A percentile compares a stretch with the other conserved stretches of the same genome.
These are phyloP conservation scores for Vitis rotundifolia DNA, from an alignment of 164 flowering plant genomes.

Conservation along the genomic window DNA sequence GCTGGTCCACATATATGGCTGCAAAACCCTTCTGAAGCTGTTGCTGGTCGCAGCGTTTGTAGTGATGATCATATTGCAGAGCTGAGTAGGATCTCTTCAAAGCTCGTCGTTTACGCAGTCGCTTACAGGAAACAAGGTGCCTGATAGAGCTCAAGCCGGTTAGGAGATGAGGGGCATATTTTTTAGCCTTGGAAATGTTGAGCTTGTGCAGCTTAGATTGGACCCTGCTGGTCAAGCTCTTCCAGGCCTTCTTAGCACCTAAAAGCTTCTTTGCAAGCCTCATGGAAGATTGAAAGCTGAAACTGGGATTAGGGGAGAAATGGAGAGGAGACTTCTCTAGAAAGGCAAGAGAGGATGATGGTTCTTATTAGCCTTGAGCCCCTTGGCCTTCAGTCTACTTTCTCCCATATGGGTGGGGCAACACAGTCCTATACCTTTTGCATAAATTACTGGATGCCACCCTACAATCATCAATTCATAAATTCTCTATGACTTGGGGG, in stretches of 20 bases:
- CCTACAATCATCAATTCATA: background rate
- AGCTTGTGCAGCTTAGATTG: constrained; percentile 21
- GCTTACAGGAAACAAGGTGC: constrained; percentile 13
- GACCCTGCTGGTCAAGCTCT: constrained; percentile 25
- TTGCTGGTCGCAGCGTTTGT: background rate
- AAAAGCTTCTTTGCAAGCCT: constrained; percentile 30
- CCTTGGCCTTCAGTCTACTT: background rate
- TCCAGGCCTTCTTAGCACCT: constrained; percentile 39
- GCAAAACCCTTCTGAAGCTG: constrained; percentile 2
- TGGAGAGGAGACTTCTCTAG: constrained; percentile 1
- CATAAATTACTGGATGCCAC: constrained; percentile 9
- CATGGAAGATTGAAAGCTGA: constrained; percentile 5
- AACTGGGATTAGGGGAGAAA: background rate
- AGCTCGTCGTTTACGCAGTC: background rate
- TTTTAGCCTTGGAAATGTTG: constrained; percentile 24
- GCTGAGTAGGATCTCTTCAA: too few relatives aligned
- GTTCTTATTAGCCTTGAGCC: background rate
- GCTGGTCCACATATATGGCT: constrained; percentile 35
- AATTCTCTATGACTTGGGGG: background rate
- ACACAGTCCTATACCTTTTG: background rate
- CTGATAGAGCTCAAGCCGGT: constrained; percentile 5
- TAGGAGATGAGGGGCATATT: constrained; percentile 13
- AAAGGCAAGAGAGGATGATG: background rate
- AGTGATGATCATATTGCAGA: background rate
- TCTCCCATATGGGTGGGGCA: background rate